phyloP scores from a whole-genome alignment of 139 green algal genomes.

The Limnomonas spitsbergensis region DNA sequence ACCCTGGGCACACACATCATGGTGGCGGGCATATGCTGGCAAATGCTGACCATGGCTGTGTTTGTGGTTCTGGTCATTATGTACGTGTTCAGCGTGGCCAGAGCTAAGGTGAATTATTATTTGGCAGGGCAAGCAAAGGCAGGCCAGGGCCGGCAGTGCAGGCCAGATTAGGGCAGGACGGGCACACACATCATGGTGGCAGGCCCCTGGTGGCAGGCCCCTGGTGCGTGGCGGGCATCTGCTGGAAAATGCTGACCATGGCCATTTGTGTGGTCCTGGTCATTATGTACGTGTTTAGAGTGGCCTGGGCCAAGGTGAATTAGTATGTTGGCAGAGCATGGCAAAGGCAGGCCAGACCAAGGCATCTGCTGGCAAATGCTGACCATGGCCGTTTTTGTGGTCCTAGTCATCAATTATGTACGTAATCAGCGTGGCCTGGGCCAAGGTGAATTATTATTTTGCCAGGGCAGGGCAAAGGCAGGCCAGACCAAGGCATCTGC shows the following conservation, averaged over 20 bases:
- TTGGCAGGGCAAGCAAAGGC: too few species aligned
- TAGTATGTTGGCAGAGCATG: too few species aligned
- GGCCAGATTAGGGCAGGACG: too few species aligned
- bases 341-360: too few species aligned
- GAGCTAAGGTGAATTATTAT: too few species aligned
- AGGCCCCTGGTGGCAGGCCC: too few species aligned
- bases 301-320: background rate
- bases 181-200: conserved; percentile 4
- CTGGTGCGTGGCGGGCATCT: background rate
- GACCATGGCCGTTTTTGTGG: background rate
- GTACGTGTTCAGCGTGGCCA: background rate
- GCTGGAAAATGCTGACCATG: background rate
- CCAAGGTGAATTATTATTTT: too few species aligned
- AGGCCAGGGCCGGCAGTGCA: too few species aligned
- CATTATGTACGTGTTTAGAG: background rate
- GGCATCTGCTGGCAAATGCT: background rate
- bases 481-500: too few species aligned
- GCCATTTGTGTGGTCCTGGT: background rate
- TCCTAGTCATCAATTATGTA: background rate
- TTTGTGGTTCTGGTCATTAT: background rate
- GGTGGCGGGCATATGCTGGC: background rate
- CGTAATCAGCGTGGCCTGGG: background rate
- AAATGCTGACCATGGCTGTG: background rate
- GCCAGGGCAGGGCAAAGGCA: too few species aligned
- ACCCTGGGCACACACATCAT: background rate